A percentile compares a stretch with the other conserved stretches of the same genome.
These are phyloP conservation scores for Penicillium cataractarum DNA, from an alignment of 495 filamentous ascomycete species.

Conservation along the genomic window DNA sequence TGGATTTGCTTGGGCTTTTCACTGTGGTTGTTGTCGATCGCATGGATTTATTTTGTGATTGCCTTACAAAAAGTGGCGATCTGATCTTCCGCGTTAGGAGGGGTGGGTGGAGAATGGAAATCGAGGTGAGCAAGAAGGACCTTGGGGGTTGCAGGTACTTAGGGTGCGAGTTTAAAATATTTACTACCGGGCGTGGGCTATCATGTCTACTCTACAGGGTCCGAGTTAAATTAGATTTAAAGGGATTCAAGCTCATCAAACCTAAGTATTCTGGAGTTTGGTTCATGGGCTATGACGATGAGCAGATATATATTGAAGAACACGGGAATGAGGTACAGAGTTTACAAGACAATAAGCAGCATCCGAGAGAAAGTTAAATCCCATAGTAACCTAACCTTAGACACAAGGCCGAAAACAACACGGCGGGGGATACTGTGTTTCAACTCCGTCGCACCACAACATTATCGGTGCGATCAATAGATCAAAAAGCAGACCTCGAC, in stretches of 20 bases:
- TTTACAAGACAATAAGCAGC: no score
- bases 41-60: neutral
- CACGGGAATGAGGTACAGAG: no score
- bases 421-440: no score
- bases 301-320: neutral
- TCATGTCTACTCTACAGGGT: no score
- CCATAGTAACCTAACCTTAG: no score
- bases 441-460: neutral
- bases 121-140: neutral
- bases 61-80: neutral
- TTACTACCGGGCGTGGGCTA: no score
- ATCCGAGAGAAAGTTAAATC: no score
- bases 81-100: neutral
- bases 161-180: no score
- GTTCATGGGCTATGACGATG: neutral
- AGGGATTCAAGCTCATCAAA: no score
- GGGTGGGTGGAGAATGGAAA: neutral
- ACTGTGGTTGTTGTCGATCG: conserved; percentile 1
- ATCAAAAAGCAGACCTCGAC: neutral
- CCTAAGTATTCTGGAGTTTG: neutral
- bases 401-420: no score
- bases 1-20: neutral
- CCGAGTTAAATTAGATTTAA: no score
- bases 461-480: neutral
- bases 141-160: neutral